These are phyloP conservation scores for Diaporthe longicolla DNA, from an alignment of 2,329 filamentous ascomycete species.

Conservation along the genomic window DNA sequence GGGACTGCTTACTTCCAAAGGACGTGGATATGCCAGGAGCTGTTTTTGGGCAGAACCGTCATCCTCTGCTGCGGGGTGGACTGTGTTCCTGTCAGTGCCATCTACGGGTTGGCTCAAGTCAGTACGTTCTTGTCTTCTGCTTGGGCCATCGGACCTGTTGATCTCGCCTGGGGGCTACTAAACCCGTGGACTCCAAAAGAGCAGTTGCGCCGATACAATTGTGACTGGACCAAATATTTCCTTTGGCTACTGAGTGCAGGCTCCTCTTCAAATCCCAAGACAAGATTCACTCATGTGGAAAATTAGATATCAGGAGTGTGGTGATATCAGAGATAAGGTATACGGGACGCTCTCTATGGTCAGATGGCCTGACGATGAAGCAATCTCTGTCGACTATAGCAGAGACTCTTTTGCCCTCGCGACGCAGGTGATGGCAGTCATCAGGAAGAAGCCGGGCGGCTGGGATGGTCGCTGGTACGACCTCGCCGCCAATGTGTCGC, in stretches of 20 bases:
- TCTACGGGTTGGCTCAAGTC: not conserved
- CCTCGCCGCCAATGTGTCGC: not conserved
- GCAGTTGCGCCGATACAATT: not conserved
- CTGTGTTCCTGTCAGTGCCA: not conserved
- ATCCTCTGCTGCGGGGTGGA: not conserved
- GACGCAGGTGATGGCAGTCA: not conserved
- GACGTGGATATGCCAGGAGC: not conserved
- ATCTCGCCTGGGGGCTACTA: not conserved
- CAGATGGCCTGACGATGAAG: not conserved
- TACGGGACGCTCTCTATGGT: slow-evolving; percentile 2
- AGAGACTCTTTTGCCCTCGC: not conserved
- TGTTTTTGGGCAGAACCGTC: not conserved
- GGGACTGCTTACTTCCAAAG: not conserved
- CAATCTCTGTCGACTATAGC: not conserved
- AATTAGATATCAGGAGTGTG: not conserved
- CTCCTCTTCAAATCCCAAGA: not conserved
- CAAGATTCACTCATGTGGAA: not conserved
- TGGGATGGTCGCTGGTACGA: slow-evolving; percentile 3
- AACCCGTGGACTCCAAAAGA: not conserved
- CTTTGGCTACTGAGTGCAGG: not conserved
- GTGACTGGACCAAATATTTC: not conserved
- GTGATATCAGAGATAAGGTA: not conserved
- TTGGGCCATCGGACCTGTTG: not conserved
- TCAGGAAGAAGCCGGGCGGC: not conserved
- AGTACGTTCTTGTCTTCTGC: not conserved